Conservation (phyloP, 495 filamentous ascomycete species). For the Penicillium samsonianum region DNA sequence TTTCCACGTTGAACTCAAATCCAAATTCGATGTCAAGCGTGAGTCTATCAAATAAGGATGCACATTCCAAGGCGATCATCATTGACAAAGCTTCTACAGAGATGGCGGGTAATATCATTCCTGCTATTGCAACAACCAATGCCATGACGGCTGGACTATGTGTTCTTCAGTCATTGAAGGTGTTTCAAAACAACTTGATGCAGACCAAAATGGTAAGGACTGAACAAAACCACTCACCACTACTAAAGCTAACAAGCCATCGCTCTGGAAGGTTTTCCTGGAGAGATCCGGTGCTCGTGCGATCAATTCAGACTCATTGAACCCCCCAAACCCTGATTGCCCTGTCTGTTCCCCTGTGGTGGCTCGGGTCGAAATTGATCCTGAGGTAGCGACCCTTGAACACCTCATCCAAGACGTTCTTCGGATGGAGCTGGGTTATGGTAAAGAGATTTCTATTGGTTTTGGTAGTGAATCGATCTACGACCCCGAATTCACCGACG, state of each 20-base stretch:
- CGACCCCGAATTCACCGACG: constrained; percentile 85
- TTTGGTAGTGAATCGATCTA: constrained; percentile 76
- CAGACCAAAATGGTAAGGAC: constrained; percentile 57
- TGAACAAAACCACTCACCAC: not conserved
- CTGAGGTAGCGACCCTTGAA: constrained; percentile 72
- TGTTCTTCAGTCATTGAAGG: constrained; percentile 91
- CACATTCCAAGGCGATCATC: not conserved
- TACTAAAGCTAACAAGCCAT: constrained; percentile 10
- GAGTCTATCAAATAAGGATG: constrained; percentile 16
- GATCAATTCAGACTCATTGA: constrained; percentile 73
- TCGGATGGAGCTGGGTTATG: constrained; percentile 70
- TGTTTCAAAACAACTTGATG: constrained; percentile 70
- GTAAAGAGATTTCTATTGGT: constrained; percentile 76
- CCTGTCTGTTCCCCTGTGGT: constrained; percentile 77
- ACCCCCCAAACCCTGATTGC: constrained; percentile 77
- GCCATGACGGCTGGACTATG: constrained; percentile 93
- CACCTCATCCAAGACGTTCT: constrained; percentile 79
- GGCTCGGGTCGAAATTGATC: constrained; percentile 64
- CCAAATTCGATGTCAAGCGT: constrained; percentile 95
- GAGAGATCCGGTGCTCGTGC: constrained; percentile 67
- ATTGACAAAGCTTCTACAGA: constrained; percentile 46
- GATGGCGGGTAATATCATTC: constrained; percentile 99
- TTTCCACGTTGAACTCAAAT: constrained; percentile 84
- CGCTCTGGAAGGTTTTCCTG: constrained; percentile 67
- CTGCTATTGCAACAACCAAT: constrained; percentile 97